Evolutionary conservation across 1,284 basidiomycete species (phyloP).

Genomic region (Naganishia cerealis): DNA sequence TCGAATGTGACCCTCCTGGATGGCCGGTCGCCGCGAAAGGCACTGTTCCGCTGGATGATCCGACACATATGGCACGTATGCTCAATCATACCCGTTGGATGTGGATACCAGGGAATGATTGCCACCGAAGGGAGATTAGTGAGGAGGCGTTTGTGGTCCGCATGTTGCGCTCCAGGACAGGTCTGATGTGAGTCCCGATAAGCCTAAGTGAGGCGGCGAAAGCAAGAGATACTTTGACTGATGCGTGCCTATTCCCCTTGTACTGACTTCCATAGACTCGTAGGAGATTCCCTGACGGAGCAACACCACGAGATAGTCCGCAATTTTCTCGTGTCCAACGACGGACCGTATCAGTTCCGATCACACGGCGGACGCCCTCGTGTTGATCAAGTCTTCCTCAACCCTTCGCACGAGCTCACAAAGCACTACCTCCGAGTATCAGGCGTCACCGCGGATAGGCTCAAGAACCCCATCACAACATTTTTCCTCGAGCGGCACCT

Average conservation of each 20-base stretch:
- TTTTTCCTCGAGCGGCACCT: conserved; percentile 28
- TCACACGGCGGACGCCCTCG: conserved; percentile 19
- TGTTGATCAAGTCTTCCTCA: conserved; percentile 13
- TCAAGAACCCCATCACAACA: conserved; percentile 14
- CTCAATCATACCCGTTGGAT: conserved; percentile 16
- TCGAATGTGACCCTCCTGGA: conserved; percentile 23
- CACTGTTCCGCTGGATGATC: conserved; percentile 5
- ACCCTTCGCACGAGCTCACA: conserved; percentile 15
- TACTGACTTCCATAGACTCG: conserved; percentile 5
- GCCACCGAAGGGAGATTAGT: conserved; percentile 7
- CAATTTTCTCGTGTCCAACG: conserved; percentile 5
- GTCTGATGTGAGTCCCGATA: conserved; percentile 19
- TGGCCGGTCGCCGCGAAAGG: conserved; percentile 13
- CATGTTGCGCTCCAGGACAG: conserved; percentile 27
- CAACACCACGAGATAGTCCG: conserved; percentile 19
- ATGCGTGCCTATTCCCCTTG: background rate
- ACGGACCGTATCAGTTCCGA: background rate
- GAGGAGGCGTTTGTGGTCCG: conserved; percentile 25
- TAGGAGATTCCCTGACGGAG: conserved; percentile 29
- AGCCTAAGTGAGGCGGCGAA: background rate
- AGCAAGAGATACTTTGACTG: background rate
- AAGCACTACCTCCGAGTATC: conserved; percentile 6
- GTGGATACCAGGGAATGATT: conserved; percentile 4
- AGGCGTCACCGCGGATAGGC: conserved; percentile 13
- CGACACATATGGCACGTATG: conserved; percentile 22